Evolutionary conservation across 768 basidiomycete genomes (phyloP).

Genomic region (Rubroboletus pulcherrimus): DNA sequence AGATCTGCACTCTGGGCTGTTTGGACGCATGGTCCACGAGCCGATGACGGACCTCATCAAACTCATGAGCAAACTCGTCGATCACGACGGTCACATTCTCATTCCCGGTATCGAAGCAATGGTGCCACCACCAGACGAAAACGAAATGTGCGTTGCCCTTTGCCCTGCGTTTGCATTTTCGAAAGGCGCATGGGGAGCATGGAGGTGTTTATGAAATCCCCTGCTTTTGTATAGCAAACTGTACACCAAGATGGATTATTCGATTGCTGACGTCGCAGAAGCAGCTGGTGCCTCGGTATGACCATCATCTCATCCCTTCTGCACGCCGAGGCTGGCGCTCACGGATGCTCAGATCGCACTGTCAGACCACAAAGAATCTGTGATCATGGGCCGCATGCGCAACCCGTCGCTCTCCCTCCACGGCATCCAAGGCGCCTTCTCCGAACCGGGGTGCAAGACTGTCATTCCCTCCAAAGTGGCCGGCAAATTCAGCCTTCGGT

Average conservation of each 20-base stretch:
- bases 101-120: conserved; percentile 87
- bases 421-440: conserved; percentile 95
- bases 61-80: conserved; percentile 84
- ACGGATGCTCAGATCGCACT: conserved; percentile 48
- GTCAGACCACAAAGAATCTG: conserved; percentile 68
- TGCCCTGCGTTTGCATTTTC: not conserved
- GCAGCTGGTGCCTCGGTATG: conserved; percentile 61
- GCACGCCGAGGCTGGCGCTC: not conserved
- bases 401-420: conserved; percentile 85
- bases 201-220: not conserved
- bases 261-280: conserved; percentile 65
- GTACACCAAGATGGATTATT: conserved; percentile 74
- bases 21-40: conserved; percentile 78
- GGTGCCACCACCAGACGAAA: conserved; percentile 66
- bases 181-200: not conserved
- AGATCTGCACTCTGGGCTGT: conserved; percentile 89
- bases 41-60: conserved; percentile 92
- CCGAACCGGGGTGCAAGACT: conserved; percentile 77
- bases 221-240: conserved; percentile 42
- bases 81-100: conserved; percentile 73
- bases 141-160: conserved; percentile 54
- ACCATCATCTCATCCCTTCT: not conserved
- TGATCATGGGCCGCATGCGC: conserved; percentile 94
- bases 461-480: conserved; percentile 88
- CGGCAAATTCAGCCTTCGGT: conserved; percentile 95